phyloP scores from a whole-genome alignment of 2,329 filamentous ascomycete genomes.

The Malbranchea zuffiana region DNA sequence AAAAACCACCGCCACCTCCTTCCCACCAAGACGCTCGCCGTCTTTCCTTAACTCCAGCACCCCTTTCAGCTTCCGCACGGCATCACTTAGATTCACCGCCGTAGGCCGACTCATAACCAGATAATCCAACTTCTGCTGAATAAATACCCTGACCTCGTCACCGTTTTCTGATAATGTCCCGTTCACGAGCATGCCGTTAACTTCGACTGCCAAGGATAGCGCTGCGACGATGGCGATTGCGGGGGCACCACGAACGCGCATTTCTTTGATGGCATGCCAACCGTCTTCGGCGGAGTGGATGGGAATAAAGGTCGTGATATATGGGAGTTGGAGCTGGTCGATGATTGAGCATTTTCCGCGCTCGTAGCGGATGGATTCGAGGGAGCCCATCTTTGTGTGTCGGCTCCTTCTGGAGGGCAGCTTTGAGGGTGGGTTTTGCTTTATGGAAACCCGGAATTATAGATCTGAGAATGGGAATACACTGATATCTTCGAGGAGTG shows the following conservation, averaged over 20 bases:
- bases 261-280: constrained; percentile 56
- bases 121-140: constrained; percentile 69
- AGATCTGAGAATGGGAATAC: no score
- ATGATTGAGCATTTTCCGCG: constrained; percentile 48
- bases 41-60: constrained; percentile 42
- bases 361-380: constrained; percentile 52
- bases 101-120: constrained; percentile 83
- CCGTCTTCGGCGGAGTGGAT: constrained; percentile 47
- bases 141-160: constrained; percentile 55
- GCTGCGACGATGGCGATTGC: constrained; percentile 97
- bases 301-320: constrained; percentile 46
- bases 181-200: constrained; percentile 40
- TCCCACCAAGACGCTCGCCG: constrained; percentile 25
- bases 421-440: no score
- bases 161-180: constrained; percentile 39
- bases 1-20: constrained; percentile 56
- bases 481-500: no score
- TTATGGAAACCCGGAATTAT: no score
- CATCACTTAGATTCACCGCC: constrained; percentile 88
- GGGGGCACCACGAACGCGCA: constrained; percentile 63
- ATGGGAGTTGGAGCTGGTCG: constrained; percentile 53
- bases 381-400: no score
- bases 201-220: constrained; percentile 74
- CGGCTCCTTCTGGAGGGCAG: no score
- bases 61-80: constrained; percentile 65